Percentiles rank a stretch among this genome's conserved stretches.
These are phyloP conservation scores for Neospora caninum DNA, from an alignment of 169 alveolate genomes.

Conservation along the genomic window DNA sequence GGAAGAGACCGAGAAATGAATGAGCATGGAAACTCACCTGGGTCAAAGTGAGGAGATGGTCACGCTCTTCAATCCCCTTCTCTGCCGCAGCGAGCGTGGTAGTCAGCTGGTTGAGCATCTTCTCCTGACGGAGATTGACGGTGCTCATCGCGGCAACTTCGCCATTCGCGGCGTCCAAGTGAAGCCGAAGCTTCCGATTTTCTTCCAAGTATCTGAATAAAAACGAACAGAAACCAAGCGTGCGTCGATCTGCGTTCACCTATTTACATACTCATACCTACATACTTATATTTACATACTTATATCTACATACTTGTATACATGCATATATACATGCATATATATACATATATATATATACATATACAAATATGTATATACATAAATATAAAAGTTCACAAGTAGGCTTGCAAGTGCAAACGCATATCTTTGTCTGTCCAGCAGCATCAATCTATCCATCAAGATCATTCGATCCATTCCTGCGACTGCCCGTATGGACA, in stretches of 20 bases:
- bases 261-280: not conserved
- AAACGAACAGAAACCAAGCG: not conserved
- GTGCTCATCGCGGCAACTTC: not conserved
- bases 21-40: not conserved
- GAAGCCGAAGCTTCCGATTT: not conserved
- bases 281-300: not conserved
- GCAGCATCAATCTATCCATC: no score
- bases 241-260: not conserved
- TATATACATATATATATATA: no score
- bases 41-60: not conserved
- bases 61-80: not conserved
- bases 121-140: not conserved
- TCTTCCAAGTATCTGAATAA: not conserved
- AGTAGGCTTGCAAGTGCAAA: no score
- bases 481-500: no score
- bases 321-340: no score
- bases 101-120: not conserved
- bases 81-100: not conserved
- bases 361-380: no score
- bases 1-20: not conserved
- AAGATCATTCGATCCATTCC: no score
- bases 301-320: no score
- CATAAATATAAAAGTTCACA: no score
- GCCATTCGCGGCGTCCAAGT: conserved; percentile 5
- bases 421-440: no score